Evolutionary conservation across 2,329 filamentous ascomycete genomes (phyloP).

Genomic region (Fusarium transvaalense): DNA sequence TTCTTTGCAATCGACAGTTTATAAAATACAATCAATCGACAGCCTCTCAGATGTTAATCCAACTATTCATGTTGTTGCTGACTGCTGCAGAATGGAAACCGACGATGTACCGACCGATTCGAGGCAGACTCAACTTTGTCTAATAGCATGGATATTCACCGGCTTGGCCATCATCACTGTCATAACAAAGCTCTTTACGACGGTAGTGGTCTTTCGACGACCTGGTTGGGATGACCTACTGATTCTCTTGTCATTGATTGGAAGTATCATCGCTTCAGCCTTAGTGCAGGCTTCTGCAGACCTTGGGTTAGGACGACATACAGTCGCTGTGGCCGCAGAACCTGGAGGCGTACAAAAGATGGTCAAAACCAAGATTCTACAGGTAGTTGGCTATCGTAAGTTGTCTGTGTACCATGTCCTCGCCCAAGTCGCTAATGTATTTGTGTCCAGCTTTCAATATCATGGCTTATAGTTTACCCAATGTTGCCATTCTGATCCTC

Average conservation of each 20-base stretch:
- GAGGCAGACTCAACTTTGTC: constrained; percentile 1
- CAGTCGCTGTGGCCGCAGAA: constrained; percentile 9
- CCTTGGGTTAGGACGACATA: constrained; percentile 16
- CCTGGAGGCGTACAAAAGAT: constrained; percentile 2
- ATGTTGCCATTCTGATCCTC: constrained; percentile 30
- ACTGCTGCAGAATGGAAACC: neutral
- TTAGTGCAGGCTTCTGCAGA: constrained; percentile 7
- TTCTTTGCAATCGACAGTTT: neutral
- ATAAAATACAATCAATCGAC: neutral
- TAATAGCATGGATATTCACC: constrained; percentile 18
- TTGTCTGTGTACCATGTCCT: no score
- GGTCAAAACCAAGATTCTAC: neutral
- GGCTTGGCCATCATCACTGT: constrained; percentile 12
- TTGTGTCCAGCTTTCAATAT: constrained; percentile 12
- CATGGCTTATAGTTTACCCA: constrained; percentile 24
- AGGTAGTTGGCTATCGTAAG: constrained; percentile 16
- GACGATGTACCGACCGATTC: constrained; percentile 2
- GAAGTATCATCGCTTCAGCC: constrained; percentile 16
- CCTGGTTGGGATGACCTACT: constrained; percentile 26
- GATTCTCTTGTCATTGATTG: constrained; percentile 8
- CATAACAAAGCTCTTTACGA: constrained; percentile 9
- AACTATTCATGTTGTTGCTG: neutral
- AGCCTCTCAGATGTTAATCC: neutral
- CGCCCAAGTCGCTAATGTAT: neutral
- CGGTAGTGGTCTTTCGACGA: constrained; percentile 4